Percentiles rank a stretch among this genome's conserved stretches.
Conservation (phyloP, 1,284 basidiomycete genomes). For the Ganoderma sinense region DNA sequence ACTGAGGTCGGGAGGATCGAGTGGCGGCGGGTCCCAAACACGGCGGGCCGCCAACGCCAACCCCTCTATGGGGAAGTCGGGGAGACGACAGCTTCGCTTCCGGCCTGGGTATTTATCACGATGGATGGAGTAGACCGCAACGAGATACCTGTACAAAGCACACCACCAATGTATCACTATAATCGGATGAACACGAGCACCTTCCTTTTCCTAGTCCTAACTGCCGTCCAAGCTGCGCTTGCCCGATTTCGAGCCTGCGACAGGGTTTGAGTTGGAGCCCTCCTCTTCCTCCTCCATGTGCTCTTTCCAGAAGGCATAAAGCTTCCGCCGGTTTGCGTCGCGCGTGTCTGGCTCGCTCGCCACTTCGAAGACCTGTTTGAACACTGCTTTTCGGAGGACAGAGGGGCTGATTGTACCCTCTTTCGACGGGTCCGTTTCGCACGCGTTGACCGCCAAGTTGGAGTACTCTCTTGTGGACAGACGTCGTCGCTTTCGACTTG, state of each 20-base stretch:
- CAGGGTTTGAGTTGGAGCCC: not conserved
- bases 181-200: slow-evolving; percentile 4
- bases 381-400: slow-evolving; percentile 62
- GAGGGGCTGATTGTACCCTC: slow-evolving; percentile 47
- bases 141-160: slow-evolving; percentile 26
- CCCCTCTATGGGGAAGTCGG: not conserved
- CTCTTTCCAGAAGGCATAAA: slow-evolving; percentile 84
- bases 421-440: slow-evolving; percentile 47
- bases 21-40: slow-evolving; percentile 10
- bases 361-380: slow-evolving; percentile 75
- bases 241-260: slow-evolving; percentile 33
- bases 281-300: slow-evolving; percentile 55
- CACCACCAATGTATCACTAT: slow-evolving; percentile 25
- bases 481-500: slow-evolving; percentile 49
- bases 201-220: slow-evolving; percentile 12
- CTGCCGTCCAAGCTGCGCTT: slow-evolving; percentile 31
- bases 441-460: slow-evolving; percentile 57
- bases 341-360: slow-evolving; percentile 80
- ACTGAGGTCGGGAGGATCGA: slow-evolving; percentile 8
- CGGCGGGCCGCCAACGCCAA: slow-evolving; percentile 2
- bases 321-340: slow-evolving; percentile 81
- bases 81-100: not conserved
- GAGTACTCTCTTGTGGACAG: slow-evolving; percentile 46
- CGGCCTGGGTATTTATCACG: not conserved
- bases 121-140: not conserved